Base-by-base conservation (phyloP, 345 rosid genomes). In the Angophora floribunda region DNA sequence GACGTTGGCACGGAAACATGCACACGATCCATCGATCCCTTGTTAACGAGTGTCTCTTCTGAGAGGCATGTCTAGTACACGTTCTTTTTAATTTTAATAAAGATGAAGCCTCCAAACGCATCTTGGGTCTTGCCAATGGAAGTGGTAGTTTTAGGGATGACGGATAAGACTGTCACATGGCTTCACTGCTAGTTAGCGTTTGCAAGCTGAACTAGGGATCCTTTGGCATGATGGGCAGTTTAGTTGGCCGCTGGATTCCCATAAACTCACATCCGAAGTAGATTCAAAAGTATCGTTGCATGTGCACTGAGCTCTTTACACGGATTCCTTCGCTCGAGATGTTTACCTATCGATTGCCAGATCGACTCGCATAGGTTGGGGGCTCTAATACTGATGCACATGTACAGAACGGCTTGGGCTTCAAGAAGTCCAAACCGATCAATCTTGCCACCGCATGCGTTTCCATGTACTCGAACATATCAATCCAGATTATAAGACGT, bases 391-490 rank as follows among this genome's bases (percentile, higher is more conserved):
- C 41, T 36, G 41, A 36, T 36, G 41, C 41, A 36, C 41, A 36
- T 36, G 41, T 36, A 36, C 4, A 36, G 41, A 36, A 36, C 41
- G 41, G 4, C 41, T 36, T 36, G 41, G 41, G 41, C 41, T 36
- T 36, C 41, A 36, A 36, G 41, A 36, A 36, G 41, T 36, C 41
- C 41, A 36, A 36, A 4, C 97, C 97, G 0, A 96, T 95, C 32
- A 96, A 92, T 17, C 99, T 94, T 9, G 97, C 90, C 44, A 97
- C 96, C 1, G 98, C 95, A 85, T 96, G 95, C 53, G 94, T 97
- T 87, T 96, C 99, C 97, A 94, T 94, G 21, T 96, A 95, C 90
- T 97, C 97, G 0, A 98, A 97, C 99, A 96, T 96, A 89, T 96
- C 98, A 3, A 97, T 95, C 85, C 99, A 91, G 24, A 95, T 94